Conservation (phyloP, 805 yeast genomes). For the Metschnikowia henanensis region DNA sequence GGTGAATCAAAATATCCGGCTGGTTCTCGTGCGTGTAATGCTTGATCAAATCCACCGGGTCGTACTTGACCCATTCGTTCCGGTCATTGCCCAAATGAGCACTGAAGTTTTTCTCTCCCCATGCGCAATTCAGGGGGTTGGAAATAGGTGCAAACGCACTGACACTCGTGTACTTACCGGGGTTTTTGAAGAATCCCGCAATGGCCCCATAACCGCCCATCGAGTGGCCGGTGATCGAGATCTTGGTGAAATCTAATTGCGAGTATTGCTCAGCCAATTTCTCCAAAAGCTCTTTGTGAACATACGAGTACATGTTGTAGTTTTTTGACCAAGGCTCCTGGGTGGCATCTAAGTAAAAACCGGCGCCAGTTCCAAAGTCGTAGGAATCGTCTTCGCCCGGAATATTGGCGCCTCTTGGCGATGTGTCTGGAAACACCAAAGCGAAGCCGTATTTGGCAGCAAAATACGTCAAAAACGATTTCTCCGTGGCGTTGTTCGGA, state of each 20-base stretch:
- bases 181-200: slow-evolving; percentile 61
- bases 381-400: slow-evolving; percentile 81
- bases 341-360: slow-evolving; percentile 88
- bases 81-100: slow-evolving; percentile 71
- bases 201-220: slow-evolving; percentile 99
- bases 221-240: slow-evolving; percentile 92
- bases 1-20: slow-evolving; percentile 72
- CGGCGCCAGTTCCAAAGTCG: slow-evolving; percentile 96
- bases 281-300: slow-evolving; percentile 68
- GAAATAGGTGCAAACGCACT: slow-evolving; percentile 90
- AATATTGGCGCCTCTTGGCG: slow-evolving; percentile 82
- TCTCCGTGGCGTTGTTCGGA: slow-evolving; percentile 91
- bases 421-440: slow-evolving; percentile 92
- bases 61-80: slow-evolving; percentile 70
- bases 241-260: slow-evolving; percentile 60
- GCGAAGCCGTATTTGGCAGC: slow-evolving; percentile 85
- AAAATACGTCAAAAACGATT: slow-evolving; percentile 82
- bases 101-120: slow-evolving; percentile 87
- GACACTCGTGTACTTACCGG: slow-evolving; percentile 72
- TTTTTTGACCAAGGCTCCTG: slow-evolving; percentile 66
- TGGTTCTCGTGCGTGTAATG: slow-evolving; percentile 51
- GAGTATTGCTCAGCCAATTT: slow-evolving; percentile 43
- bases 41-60: slow-evolving; percentile 77
- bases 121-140: slow-evolving; percentile 73
- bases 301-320: slow-evolving; percentile 86